Base-by-base conservation (phyloP, 2,329 filamentous ascomycete species). In the Didymella keratinophila region DNA sequence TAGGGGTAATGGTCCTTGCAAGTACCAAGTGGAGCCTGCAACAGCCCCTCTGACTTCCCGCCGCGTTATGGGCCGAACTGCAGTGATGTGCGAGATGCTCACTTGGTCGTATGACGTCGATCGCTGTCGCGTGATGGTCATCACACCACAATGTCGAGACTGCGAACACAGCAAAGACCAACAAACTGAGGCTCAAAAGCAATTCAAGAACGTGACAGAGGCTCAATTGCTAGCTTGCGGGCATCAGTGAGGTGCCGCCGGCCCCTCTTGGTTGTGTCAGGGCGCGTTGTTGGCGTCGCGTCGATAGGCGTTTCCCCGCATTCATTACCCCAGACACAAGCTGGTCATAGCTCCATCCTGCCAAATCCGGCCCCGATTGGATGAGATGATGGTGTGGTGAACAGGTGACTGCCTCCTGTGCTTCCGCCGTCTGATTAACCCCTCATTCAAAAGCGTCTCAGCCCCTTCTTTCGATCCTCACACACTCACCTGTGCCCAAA, bases 351-450 rank as follows among this genome's bases (percentile, higher is more conserved):
- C 65, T 58, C 48, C 30, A 23, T 18, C 27, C 28, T 52, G 63
- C 67, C 64, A 64, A 45, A 60, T 52, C 50, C 41, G 41, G 60
- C 54, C 51, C 68, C 67, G 68, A 66, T 68, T 67, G 64, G 66
- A 63, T 64, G 60, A 63, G 52, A 61, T 56, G 61, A 64, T 73
- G 71, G 70, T 73, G 70, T 65, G 65, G 64, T 71, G 67, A 75
- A 73, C 73, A 76, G 71, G 70, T 76, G 73, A 75, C 70, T 55
- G 48, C 56, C 61, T 60, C 54, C 67, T 72, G 67, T 65, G 62
- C 61, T 57, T 61, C 66, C 65, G 59, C 46, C 49, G 59, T 57
- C 60, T 51, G 65, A 58, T 64, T 53, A 62, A 69, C 71, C 73
- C 73, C 73, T 76, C 73, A 69, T 74, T 60, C 69, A 72, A 63